These are phyloP conservation scores for Aleurites moluccanus DNA, from an alignment of 441 rosid species.

Conservation along the genomic window DNA sequence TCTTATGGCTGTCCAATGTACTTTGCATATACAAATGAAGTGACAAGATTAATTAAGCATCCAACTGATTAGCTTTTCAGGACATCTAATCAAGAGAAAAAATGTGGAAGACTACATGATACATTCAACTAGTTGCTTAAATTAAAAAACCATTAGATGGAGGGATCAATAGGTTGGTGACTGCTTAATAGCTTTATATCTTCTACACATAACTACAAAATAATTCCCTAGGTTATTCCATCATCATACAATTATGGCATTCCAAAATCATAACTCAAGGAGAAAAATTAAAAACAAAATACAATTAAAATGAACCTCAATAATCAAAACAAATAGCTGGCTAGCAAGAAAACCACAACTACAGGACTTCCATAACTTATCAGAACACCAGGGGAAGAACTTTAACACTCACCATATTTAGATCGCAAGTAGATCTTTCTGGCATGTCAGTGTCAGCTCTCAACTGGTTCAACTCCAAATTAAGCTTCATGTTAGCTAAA, in stretches of 20 bases:
- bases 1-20: background rate
- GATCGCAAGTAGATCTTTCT: conserved; percentile 31
- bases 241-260: background rate
- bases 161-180: background rate
- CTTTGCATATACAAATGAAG: background rate
- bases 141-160: background rate
- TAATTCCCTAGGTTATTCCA: background rate
- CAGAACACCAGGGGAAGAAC: background rate
- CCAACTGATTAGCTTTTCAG: background rate
- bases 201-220: background rate
- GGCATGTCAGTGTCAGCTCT: conserved; percentile 28
- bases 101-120: background rate
- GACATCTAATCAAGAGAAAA: background rate
- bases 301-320: background rate
- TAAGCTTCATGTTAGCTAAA: conserved; percentile 71
- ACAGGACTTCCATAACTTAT: conserved; percentile 8
- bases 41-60: background rate
- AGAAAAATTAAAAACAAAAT: background rate
- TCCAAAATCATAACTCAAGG: background rate
- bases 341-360: conserved; percentile 12
- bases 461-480: conserved; percentile 57
- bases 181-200: background rate
- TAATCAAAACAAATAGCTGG: background rate
- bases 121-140: background rate
- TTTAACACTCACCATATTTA: conserved; percentile 41